A percentile compares a stretch with the other conserved stretches of the same genome.
These are phyloP conservation scores for Malus asiatica DNA, from an alignment of 306 rosid species.

Conservation along the genomic window DNA sequence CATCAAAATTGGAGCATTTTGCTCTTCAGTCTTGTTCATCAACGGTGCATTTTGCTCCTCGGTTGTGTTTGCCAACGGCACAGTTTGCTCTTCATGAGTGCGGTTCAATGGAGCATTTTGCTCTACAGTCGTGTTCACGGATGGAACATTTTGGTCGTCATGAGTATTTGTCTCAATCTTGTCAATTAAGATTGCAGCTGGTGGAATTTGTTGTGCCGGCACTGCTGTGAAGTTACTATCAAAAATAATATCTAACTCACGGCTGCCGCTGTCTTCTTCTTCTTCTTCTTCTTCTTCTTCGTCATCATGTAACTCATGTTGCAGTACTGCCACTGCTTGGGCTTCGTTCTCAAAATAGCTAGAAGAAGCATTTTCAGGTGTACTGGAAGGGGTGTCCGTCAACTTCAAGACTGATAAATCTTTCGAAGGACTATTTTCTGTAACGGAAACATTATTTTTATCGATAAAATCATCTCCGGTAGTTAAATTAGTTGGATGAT, in stretches of 20 bases:
- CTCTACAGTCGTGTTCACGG: conserved; percentile 3
- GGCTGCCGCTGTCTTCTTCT: background rate
- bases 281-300: background rate
- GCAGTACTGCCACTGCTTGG: background rate
- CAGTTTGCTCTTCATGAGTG: background rate
- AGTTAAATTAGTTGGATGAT: no score
- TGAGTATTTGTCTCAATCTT: background rate
- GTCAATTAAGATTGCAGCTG: conserved; percentile 13
- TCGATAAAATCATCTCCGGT: no score
- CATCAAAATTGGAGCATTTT: background rate
- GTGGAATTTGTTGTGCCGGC: conserved; percentile 2
- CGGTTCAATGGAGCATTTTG: conserved; percentile 15
- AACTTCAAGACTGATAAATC: background rate
- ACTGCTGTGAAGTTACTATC: conserved; percentile 20
- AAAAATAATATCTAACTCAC: background rate
- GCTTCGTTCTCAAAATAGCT: background rate
- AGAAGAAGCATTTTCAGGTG: background rate
- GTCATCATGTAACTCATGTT: conserved; percentile 11
- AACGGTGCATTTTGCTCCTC: background rate
- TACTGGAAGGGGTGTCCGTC: background rate
- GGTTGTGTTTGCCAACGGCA: background rate
- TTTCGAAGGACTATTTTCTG: background rate
- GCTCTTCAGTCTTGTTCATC: background rate
- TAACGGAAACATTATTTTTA: no score
- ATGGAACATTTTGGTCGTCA: background rate